phyloP scores from a whole-genome alignment of 129 eudicot genomes.

The Arctium lappa region DNA sequence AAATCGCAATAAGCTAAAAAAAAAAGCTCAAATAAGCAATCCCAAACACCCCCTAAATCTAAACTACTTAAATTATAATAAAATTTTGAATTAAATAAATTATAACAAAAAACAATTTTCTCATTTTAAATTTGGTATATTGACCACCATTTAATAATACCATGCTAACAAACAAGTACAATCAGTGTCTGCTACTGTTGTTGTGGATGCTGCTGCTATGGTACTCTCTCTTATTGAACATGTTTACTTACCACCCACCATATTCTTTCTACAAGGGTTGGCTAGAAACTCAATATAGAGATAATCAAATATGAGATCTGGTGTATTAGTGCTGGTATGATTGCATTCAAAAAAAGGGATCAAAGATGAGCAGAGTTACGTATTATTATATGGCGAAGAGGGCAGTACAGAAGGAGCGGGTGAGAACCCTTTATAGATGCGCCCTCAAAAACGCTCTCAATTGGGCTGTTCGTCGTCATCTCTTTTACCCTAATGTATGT shows the following conservation, averaged over 20 bases:
- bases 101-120: no score
- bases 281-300: background rate
- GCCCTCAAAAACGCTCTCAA: slow-evolving; percentile 85
- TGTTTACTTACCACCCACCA: no score
- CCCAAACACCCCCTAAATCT: no score
- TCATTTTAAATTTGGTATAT: no score
- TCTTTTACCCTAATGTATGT: slow-evolving; percentile 83
- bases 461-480: slow-evolving; percentile 96
- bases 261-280: no score
- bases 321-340: background rate
- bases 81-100: no score
- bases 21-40: no score
- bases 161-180: no score
- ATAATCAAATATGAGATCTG: background rate
- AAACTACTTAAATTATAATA: no score
- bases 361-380: slow-evolving; percentile 54
- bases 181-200: background rate
- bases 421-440: slow-evolving; percentile 67
- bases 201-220: no score
- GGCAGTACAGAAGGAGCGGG: slow-evolving; percentile 84
- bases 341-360: background rate
- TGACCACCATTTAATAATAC: background rate
- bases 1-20: no score
- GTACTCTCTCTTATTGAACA: background rate
- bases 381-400: slow-evolving; percentile 70